phyloP scores from a whole-genome alignment of 108 stramenopile species.

The Nitzschia putrida region DNA sequence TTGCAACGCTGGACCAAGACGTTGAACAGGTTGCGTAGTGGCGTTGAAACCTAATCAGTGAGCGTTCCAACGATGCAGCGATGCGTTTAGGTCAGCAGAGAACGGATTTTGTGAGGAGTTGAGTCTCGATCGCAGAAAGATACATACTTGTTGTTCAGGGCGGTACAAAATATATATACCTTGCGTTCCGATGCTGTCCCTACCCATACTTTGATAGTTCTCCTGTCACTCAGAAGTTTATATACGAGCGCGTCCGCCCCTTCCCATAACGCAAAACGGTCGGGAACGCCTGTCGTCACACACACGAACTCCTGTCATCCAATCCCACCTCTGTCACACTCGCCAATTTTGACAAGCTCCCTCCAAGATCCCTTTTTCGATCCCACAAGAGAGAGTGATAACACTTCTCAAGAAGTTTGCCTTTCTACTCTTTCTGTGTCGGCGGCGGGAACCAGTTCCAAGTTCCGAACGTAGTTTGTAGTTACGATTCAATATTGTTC shows the following conservation, averaged over 20 bases:
- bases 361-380: neutral
- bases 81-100: constrained; percentile 10
- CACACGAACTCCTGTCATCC: neutral
- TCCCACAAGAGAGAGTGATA: neutral
- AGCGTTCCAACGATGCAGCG: constrained; percentile 17
- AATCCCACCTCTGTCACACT: neutral
- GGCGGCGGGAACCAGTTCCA: too few relatives aligned
- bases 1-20: neutral
- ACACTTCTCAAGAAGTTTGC: neutral
- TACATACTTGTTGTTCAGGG: neutral
- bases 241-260: neutral
- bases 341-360: constrained; percentile 1
- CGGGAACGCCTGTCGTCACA: neutral
- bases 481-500: too few relatives aligned
- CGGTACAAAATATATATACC: neutral
- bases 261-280: constrained; percentile 20
- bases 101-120: constrained; percentile 6
- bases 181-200: constrained; percentile 5
- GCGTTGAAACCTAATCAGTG: constrained; percentile 19
- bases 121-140: constrained; percentile 9
- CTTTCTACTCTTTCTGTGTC: neutral
- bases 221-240: too few relatives aligned
- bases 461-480: too few relatives aligned
- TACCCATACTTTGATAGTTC: too few relatives aligned
- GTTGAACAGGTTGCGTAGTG: constrained; percentile 12